Evolutionary conservation across 495 filamentous ascomycete species (phyloP).

Genomic region (Neurospora pannonica): DNA sequence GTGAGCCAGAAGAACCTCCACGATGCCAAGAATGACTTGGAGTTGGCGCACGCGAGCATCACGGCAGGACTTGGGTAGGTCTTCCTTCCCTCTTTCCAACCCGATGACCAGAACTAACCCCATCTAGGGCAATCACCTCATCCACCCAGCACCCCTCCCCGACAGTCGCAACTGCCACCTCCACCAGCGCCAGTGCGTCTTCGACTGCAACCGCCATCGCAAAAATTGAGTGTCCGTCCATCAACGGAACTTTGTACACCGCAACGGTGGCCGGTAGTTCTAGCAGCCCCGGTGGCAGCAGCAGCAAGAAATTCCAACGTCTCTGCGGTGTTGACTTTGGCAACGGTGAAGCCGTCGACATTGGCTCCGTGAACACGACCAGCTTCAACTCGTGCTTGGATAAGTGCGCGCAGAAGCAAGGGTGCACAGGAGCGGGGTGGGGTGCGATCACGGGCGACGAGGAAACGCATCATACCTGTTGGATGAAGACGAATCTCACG

Average conservation of each 20-base stretch:
- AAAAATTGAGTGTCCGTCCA: conserved; percentile 14
- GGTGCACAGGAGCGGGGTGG: conserved; percentile 30
- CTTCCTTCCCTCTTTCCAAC: background rate
- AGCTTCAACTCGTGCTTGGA: conserved; percentile 25
- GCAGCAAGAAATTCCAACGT: conserved; percentile 19
- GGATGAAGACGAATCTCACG: conserved; percentile 45
- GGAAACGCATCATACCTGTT: conserved; percentile 25
- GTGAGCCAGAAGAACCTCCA: conserved; percentile 16
- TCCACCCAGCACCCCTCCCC: background rate
- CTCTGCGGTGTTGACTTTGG: conserved; percentile 29
- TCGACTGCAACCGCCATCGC: conserved; percentile 1
- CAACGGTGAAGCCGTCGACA: conserved; percentile 21
- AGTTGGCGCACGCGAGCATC: conserved; percentile 3
- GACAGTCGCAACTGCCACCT: background rate
- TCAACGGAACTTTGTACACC: conserved; percentile 27
- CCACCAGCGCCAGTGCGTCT: background rate
- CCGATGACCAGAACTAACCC: background rate
- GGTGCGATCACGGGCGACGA: conserved; percentile 25
- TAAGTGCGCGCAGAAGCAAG: conserved; percentile 16
- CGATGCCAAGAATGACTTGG: conserved; percentile 10
- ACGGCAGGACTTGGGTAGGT: background rate
- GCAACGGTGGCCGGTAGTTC: background rate
- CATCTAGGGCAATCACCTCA: background rate
- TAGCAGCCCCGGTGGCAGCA: conserved; percentile 1
- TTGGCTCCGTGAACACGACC: conserved; percentile 14